phyloP scores from a whole-genome alignment of 208 protist species.

The Leishmania tropica region DNA sequence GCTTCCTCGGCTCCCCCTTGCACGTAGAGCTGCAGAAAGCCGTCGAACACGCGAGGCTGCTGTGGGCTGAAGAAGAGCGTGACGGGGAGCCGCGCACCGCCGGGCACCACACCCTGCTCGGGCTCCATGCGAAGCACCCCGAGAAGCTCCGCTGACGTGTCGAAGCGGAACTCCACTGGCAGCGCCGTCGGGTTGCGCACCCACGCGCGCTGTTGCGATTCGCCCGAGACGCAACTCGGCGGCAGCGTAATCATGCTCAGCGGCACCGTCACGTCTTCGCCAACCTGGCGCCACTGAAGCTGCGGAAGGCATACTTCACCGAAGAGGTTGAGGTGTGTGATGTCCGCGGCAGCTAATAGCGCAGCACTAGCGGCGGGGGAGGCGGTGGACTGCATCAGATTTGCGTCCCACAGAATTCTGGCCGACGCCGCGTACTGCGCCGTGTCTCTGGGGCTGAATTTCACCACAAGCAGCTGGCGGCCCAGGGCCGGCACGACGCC shows the following conservation, averaged over 20 bases:
- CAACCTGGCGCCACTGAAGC: slow-evolving; percentile 32
- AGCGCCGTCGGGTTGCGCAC: slow-evolving; percentile 85
- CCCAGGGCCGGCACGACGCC: slow-evolving; percentile 61
- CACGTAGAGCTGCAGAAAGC: slow-evolving; percentile 56
- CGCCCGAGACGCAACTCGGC: slow-evolving; percentile 80
- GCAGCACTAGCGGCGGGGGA: not conserved
- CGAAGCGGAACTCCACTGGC: slow-evolving; percentile 62
- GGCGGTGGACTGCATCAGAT: slow-evolving; percentile 9
- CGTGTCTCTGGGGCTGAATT: slow-evolving; percentile 50
- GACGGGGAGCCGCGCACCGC: slow-evolving; percentile 46
- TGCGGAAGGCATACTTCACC: slow-evolving; percentile 64
- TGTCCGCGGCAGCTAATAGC: slow-evolving; percentile 16
- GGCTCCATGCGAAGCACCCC: slow-evolving; percentile 69
- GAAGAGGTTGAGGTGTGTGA: slow-evolving; percentile 43
- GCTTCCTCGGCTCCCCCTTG: slow-evolving; percentile 26
- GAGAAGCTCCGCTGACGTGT: slow-evolving; percentile 43
- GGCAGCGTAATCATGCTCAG: slow-evolving; percentile 54
- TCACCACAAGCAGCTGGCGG: slow-evolving; percentile 57
- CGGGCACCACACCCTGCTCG: slow-evolving; percentile 53
- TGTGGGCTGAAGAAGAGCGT: slow-evolving; percentile 65
- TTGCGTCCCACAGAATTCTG: slow-evolving; percentile 45
- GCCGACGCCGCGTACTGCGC: slow-evolving; percentile 58
- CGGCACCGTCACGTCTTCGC: slow-evolving; percentile 31
- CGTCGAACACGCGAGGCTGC: slow-evolving; percentile 49
- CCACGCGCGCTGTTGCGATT: slow-evolving; percentile 39